These are phyloP conservation scores for Stephania yunnanensis DNA, from an alignment of 164 flowering plant species.

Conservation along the genomic window DNA sequence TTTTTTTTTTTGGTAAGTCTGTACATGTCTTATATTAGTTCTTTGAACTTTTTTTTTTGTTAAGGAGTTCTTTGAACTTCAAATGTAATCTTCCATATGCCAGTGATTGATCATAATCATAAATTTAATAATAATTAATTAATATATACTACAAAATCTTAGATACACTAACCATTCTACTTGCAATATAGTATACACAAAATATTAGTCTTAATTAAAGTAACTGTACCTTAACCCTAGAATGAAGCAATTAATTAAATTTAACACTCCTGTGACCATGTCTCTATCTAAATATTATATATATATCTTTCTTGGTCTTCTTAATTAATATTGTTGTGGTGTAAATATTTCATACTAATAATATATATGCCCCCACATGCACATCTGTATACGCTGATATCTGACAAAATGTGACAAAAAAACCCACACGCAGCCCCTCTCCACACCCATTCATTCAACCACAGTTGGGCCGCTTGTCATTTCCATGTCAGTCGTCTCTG, in stretches of 20 bases:
- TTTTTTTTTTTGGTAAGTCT: background rate
- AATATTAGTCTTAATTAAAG: background rate
- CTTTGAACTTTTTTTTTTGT: background rate
- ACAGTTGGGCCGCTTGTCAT: constrained; percentile 45
- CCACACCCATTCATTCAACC: constrained; percentile 53
- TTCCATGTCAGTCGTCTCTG: constrained; percentile 50
- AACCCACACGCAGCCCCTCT: constrained; percentile 44
- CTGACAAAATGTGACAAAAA: constrained; percentile 36
- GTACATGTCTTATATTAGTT: background rate
- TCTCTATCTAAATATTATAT: background rate
- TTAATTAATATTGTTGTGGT: background rate
- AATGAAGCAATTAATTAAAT: background rate
- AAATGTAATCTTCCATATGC: background rate
- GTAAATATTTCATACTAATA: background rate
- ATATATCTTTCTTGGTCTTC: background rate
- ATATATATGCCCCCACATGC: constrained; percentile 10
- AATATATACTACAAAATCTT: background rate
- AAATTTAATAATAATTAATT: background rate
- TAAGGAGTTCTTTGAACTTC: background rate
- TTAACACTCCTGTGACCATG: background rate
- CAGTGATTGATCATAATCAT: background rate
- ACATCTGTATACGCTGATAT: constrained; percentile 30
- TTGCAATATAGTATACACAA: background rate
- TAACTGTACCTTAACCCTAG: background rate
- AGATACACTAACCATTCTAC: constrained; percentile 2